Evolutionary conservation across 1,139 yeast species (phyloP).

Genomic region (Candida buenavistaensis): DNA sequence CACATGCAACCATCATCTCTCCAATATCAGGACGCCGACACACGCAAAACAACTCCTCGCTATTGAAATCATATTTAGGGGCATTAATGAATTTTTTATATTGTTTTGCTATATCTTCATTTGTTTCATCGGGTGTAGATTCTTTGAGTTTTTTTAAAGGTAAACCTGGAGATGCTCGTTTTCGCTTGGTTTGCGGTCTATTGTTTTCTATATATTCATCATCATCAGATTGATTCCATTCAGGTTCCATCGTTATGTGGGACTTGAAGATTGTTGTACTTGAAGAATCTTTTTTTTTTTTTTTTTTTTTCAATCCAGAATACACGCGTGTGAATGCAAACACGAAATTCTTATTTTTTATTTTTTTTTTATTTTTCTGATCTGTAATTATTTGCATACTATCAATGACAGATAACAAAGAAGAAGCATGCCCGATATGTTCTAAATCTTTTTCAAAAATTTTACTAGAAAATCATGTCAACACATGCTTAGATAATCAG

Average conservation of each 20-base stretch:
- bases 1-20: slow-evolving; percentile 88
- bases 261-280: no score
- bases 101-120: slow-evolving; percentile 45
- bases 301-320: background rate
- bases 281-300: slow-evolving; percentile 1
- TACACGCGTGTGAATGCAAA: background rate
- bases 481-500: slow-evolving; percentile 31
- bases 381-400: background rate
- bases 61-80: slow-evolving; percentile 44
- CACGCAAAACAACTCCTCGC: slow-evolving; percentile 72
- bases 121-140: slow-evolving; percentile 18
- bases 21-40: slow-evolving; percentile 77
- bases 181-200: background rate
- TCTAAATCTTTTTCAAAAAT: slow-evolving; percentile 21
- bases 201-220: background rate
- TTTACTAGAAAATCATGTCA: slow-evolving; percentile 42
- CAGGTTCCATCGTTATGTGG: background rate
- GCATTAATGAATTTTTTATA: slow-evolving; percentile 44
- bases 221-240: background rate
- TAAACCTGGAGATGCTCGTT: background rate
- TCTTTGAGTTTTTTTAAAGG: slow-evolving; percentile 1
- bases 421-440: slow-evolving; percentile 39
- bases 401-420: background rate
- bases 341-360: background rate
- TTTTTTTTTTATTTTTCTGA: background rate